phyloP scores from a whole-genome alignment of 2,329 filamentous ascomycete species.

The Paecilomyces formosus region DNA sequence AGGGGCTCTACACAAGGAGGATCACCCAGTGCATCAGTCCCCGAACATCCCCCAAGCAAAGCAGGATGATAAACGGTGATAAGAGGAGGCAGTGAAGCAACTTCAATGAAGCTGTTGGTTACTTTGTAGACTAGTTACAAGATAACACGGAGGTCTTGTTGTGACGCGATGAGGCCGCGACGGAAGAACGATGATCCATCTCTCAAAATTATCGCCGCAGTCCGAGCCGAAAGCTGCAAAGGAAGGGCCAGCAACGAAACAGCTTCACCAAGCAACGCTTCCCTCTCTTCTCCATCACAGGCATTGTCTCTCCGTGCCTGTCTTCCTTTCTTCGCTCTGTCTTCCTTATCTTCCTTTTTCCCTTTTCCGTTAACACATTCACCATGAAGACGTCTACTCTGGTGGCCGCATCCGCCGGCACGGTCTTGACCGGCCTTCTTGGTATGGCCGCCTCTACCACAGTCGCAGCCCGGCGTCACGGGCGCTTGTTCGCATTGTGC shows the following conservation, averaged over 20 bases:
- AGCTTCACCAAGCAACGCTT: neutral
- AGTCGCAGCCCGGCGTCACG: neutral
- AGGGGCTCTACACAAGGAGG: constrained; percentile 2
- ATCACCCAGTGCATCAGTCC: neutral
- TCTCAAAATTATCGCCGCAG: constrained; percentile 9
- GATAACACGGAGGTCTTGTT: neutral
- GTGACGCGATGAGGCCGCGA: constrained; percentile 20
- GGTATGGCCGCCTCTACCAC: constrained; percentile 26
- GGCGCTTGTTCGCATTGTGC: neutral
- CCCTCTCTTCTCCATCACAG: neutral
- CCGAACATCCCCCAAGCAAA: neutral
- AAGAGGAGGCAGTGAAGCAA: no score
- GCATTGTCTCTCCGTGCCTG: neutral
- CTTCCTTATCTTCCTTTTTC: neutral
- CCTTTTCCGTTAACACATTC: constrained; percentile 10
- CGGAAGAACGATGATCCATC: constrained; percentile 31
- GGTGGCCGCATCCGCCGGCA: constrained; percentile 51
- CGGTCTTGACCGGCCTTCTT: constrained; percentile 50
- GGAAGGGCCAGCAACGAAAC: neutral
- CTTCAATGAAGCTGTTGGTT: no score
- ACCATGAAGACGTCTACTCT: constrained; percentile 51
- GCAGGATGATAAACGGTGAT: neutral
- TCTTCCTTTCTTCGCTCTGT: constrained; percentile 4
- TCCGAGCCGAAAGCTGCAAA: neutral
- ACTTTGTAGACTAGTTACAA: no score